Percentiles rank a stretch among this genome's conserved stretches.
phyloP scores from a whole-genome alignment of 495 filamentous ascomycete species.

The Penicillium salamii region DNA sequence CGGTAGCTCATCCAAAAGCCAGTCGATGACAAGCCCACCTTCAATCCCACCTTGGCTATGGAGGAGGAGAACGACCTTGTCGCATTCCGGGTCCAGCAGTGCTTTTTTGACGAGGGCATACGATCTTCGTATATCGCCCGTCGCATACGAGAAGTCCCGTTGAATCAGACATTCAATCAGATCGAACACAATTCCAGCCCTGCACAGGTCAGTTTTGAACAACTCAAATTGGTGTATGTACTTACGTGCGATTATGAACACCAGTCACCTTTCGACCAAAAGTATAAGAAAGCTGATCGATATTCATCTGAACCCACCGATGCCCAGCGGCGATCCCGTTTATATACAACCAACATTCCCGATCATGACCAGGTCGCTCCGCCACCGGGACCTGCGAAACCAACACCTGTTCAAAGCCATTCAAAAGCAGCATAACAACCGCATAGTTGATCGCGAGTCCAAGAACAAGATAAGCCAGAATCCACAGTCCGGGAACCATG shows the following conservation, averaged over 20 bases:
- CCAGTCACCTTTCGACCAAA: conserved; percentile 73
- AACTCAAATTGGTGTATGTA: too few species aligned
- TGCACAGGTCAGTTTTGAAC: conserved; percentile 5
- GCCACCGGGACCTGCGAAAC: conserved; percentile 22
- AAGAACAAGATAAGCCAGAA: conserved; percentile 30
- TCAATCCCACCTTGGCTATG: conserved; percentile 85
- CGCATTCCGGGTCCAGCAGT: conserved; percentile 43
- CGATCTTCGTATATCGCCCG: conserved; percentile 58
- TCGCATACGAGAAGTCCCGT: conserved; percentile 70
- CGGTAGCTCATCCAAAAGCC: conserved; percentile 73
- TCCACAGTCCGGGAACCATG: conserved; percentile 49
- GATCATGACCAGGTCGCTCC: conserved; percentile 18
- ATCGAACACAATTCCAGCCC: conserved; percentile 66
- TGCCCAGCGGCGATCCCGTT: conserved; percentile 36
- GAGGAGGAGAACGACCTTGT: conserved; percentile 73
- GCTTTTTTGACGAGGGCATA: conserved; percentile 30
- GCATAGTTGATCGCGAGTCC: conserved; percentile 46
- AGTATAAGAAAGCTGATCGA: conserved; percentile 68
- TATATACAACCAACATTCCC: conserved; percentile 39
- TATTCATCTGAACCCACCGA: conserved; percentile 59
- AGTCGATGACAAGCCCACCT: conserved; percentile 70
- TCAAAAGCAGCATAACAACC: conserved; percentile 48
- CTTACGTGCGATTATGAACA: conserved; percentile 77
- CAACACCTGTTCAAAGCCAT: conserved; percentile 26
- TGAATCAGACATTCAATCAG: conserved; percentile 75